Evolutionary conservation across 768 basidiomycete genomes (phyloP).

Genomic region (Mycena amicta): DNA sequence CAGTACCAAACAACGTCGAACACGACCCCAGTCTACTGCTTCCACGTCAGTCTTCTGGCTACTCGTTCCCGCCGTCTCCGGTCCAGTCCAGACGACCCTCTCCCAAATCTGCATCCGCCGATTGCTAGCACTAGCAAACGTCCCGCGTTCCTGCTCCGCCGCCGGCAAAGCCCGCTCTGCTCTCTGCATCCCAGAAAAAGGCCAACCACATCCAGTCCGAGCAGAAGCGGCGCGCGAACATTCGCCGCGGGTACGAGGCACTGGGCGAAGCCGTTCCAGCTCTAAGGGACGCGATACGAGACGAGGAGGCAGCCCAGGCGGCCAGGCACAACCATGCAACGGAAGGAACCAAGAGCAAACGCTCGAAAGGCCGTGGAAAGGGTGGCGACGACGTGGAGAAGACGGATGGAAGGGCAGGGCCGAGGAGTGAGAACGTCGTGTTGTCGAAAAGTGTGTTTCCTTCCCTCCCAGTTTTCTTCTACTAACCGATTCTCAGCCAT

Average conservation of each 20-base stretch:
- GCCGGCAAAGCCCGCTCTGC: constrained; percentile 48
- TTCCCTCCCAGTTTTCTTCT: constrained; percentile 9
- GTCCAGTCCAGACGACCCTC: constrained; percentile 19
- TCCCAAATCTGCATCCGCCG: constrained; percentile 32
- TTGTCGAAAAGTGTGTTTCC: constrained; percentile 76
- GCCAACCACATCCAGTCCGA: constrained; percentile 93
- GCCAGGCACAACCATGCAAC: constrained; percentile 21
- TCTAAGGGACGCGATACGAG: constrained; percentile 75
- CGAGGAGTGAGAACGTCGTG: constrained; percentile 89
- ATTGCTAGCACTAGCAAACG: constrained; percentile 11
- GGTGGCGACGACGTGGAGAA: constrained; percentile 53
- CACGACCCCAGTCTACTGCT: constrained; percentile 15
- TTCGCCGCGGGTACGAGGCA: constrained; percentile 85
- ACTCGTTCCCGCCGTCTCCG: constrained; percentile 24
- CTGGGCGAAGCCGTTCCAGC: constrained; percentile 84
- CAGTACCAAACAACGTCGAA: constrained; percentile 21
- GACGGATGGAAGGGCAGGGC: constrained; percentile 83
- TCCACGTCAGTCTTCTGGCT: constrained; percentile 28
- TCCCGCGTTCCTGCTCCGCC: constrained; percentile 15
- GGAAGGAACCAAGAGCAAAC: constrained; percentile 46
- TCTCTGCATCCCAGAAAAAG: constrained; percentile 86
- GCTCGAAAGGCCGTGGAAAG: constrained; percentile 39
- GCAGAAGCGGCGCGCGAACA: constrained; percentile 92
- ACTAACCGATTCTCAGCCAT: constrained; percentile 58
- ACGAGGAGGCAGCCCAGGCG: constrained; percentile 63